phyloP scores from a whole-genome alignment of 2,329 filamentous ascomycete species.

The Paraphaeosphaeria sporulosa region DNA sequence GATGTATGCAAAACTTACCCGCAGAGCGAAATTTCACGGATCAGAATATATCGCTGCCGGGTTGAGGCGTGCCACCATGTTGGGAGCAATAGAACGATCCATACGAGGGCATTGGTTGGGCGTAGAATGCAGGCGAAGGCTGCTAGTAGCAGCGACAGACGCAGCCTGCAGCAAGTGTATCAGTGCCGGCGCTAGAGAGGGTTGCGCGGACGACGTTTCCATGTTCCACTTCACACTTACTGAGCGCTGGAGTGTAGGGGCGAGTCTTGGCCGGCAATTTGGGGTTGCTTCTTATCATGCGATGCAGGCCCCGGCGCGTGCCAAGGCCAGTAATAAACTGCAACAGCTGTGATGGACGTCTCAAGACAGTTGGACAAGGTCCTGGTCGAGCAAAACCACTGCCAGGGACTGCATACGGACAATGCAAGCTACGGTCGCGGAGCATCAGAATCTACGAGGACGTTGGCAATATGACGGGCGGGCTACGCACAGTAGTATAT shows the following conservation, averaged over 20 bases:
- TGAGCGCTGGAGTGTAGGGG: conserved; percentile 32
- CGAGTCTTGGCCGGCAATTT: conserved; percentile 47
- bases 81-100: conserved; percentile 71
- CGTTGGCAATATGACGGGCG: conserved; percentile 23
- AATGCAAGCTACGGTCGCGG: conserved; percentile 67
- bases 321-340: conserved; percentile 90
- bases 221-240: conserved; percentile 32
- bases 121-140: conserved; percentile 84
- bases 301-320: conserved; percentile 55
- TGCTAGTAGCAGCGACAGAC: conserved; percentile 73
- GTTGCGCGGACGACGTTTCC: conserved; percentile 12
- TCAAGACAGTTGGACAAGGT: conserved; percentile 96
- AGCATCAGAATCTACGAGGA: conserved; percentile 29
- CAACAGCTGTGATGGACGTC: conserved; percentile 82
- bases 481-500: conserved; percentile 71
- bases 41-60: conserved; percentile 59
- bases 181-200: conserved; percentile 26
- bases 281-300: conserved; percentile 28
- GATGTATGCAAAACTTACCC: conserved; percentile 45
- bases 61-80: conserved; percentile 57
- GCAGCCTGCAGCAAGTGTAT: conserved; percentile 44
- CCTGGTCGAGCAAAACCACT: conserved; percentile 93
- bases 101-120: conserved; percentile 88
- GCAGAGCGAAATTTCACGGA: conserved; percentile 71
- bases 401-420: conserved; percentile 83